Percentiles rank a stretch among this genome's conserved stretches.
These are phyloP conservation scores for Erysimum cheiranthoides DNA, from an alignment of 345 rosid species.

Conservation along the genomic window DNA sequence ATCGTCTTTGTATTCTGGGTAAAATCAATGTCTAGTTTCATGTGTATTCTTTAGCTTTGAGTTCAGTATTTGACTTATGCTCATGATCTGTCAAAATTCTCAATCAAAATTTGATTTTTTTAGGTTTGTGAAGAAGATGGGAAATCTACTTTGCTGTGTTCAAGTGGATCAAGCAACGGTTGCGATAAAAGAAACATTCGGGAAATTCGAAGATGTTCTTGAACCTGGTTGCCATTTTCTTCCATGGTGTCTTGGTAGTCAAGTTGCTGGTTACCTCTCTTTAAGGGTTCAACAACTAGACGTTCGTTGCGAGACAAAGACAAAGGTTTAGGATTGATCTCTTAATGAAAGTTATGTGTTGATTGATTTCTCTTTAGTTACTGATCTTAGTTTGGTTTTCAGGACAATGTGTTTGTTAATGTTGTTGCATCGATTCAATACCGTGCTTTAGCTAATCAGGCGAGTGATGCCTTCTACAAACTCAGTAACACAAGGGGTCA, in stretches of 20 bases:
- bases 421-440: slow-evolving; percentile 65
- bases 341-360: not conserved
- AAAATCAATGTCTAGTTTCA: not conserved
- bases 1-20: slow-evolving; percentile 7
- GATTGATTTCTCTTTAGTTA: not conserved
- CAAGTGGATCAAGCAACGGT: slow-evolving; percentile 70
- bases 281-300: slow-evolving; percentile 66
- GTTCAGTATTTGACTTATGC: not conserved
- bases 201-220: slow-evolving; percentile 65
- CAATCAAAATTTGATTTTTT: not conserved
- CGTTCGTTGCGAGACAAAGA: slow-evolving; percentile 72
- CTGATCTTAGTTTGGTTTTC: slow-evolving; percentile 18
- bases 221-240: slow-evolving; percentile 73
- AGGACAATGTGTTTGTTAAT: slow-evolving; percentile 66
- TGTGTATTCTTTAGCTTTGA: not conserved
- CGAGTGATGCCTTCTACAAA: slow-evolving; percentile 62
- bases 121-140: slow-evolving; percentile 53
- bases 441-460: slow-evolving; percentile 55
- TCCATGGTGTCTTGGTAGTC: slow-evolving; percentile 66
- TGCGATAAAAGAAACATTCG: slow-evolving; percentile 62
- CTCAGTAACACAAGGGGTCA: slow-evolving; percentile 61
- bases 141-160: slow-evolving; percentile 54
- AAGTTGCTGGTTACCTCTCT: slow-evolving; percentile 61
- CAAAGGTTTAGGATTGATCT: slow-evolving; percentile 51
- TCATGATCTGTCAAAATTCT: not conserved